A percentile compares a stretch with the other conserved stretches of the same genome.
Conservation (phyloP, 2,329 filamentous ascomycete species). For the Xenosphaeropsis pyriputrescens region DNA sequence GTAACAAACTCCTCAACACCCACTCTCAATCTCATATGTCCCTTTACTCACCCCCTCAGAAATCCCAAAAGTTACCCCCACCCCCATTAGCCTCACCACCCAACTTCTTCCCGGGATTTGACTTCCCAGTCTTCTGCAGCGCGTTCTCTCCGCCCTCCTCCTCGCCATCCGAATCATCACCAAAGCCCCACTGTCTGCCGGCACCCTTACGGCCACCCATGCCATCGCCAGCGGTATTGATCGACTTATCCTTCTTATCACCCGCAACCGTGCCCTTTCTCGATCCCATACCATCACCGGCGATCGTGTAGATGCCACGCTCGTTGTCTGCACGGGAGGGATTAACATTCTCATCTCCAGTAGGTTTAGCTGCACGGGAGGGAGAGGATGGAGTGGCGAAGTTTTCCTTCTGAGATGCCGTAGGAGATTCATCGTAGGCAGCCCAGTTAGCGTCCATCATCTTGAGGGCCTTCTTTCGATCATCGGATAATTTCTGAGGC, state of each 20-base stretch:
- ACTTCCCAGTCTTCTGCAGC: constrained; percentile 15
- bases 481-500: constrained; percentile 33
- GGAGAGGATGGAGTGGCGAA: constrained; percentile 10
- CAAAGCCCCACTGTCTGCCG: constrained; percentile 36
- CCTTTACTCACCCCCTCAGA: constrained; percentile 8
- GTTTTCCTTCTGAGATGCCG: constrained; percentile 29
- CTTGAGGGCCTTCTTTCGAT: constrained; percentile 55
- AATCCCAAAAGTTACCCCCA: constrained; percentile 21
- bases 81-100: constrained; percentile 12
- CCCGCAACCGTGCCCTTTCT: constrained; percentile 4
- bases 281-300: too few relatives aligned
- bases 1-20: too few relatives aligned
- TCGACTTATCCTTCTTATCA: constrained; percentile 15
- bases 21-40: too few relatives aligned
- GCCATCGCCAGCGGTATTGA: constrained; percentile 42
- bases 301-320: constrained; percentile 7
- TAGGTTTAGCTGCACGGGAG: constrained; percentile 9
- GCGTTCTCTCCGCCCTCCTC: constrained; percentile 11
- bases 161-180: constrained; percentile 30
- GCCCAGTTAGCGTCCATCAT: constrained; percentile 57
- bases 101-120: constrained; percentile 13
- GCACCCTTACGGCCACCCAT: constrained; percentile 48
- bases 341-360: constrained; percentile 14
- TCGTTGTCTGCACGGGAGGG: constrained; percentile 8
- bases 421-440: constrained; percentile 37